Base-by-base conservation (phyloP, 2,329 filamentous ascomycete species). In the Xylariaceae sp. region DNA sequence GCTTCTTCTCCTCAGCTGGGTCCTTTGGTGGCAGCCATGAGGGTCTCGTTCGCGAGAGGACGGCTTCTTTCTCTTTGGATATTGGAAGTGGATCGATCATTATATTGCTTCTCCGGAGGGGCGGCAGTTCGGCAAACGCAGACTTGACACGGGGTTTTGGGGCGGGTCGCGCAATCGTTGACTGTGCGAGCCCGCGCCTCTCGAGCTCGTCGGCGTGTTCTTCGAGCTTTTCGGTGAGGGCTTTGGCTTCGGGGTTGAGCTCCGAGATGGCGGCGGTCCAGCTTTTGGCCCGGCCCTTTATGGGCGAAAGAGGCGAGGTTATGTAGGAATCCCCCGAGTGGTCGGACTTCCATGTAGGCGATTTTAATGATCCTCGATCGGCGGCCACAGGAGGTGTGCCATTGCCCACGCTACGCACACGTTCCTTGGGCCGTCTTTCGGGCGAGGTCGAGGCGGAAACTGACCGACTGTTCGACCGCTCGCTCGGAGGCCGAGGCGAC, bases 21-120 rank as follows among this genome's bases (percentile, higher is more conserved):
- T 92, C 81, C 64, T 92, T 92, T 1, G 86, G 86, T 1, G 87
- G 86, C 2, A 92, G 68, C 87, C 87, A 92, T 1, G 84, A 88
- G 0, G 86, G 86, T 26, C 86, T 73, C 2, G 86, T 92, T 13
- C 87, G 74, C 16, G 84, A 88, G 15, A 92, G 69, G 2, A 89
- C 85, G 3, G 85, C 85, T 55, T 90, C 85, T 59, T 92, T 92
- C 63, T 92, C 86, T 60, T 86, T 88, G 31, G 85, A 90, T 18
- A 89, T 79, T 12, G 86, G 86, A 24, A 92, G 67, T 3, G 86
- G 86, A 53, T 92, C 86, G 45, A 90, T 87, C 75, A 90, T 86
- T 49, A 88, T 82, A 52, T 88, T 85, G 29, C 78, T 81, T 51
- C 80, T 78, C 39, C 82, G 79, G 7, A 87, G 65, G 1, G 83